A percentile compares a stretch with the other conserved stretches of the same genome.
Conservation (phyloP, 2,329 filamentous ascomycete genomes). For the Erysiphe pulchra region DNA sequence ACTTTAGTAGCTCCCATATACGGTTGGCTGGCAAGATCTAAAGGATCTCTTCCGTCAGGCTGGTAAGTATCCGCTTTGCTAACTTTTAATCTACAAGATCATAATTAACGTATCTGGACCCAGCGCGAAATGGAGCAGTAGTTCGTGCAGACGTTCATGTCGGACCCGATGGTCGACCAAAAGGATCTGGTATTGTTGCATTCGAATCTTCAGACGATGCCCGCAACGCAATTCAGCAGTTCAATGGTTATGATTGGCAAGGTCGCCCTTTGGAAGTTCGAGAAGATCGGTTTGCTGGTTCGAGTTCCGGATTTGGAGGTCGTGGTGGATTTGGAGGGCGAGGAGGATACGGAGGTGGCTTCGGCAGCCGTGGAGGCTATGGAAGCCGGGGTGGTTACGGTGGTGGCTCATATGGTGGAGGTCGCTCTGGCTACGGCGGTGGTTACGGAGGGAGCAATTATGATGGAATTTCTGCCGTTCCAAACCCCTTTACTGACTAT, state of each 20-base stretch:
- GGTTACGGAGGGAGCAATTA: conserved; percentile 14
- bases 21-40: conserved; percentile 93
- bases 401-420: conserved; percentile 14
- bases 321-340: conserved; percentile 18
- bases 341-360: conserved; percentile 30
- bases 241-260: conserved; percentile 98
- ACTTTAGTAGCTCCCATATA: conserved; percentile 62
- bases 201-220: conserved; percentile 91
- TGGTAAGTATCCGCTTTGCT: conserved; percentile 32
- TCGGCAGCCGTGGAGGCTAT: conserved; percentile 21
- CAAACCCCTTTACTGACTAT: conserved; percentile 85
- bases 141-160: conserved; percentile 89
- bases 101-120: not conserved
- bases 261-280: conserved; percentile 80
- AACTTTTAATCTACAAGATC: conserved; percentile 6
- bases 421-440: conserved; percentile 14
- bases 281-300: conserved; percentile 74
- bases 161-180: conserved; percentile 74
- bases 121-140: conserved; percentile 45
- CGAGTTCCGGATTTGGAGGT: conserved; percentile 19
- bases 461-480: conserved; percentile 24
- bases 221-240: conserved; percentile 84
- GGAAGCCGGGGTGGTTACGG: conserved; percentile 11
- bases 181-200: conserved; percentile 89
- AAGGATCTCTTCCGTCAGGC: conserved; percentile 98